phyloP scores from a whole-genome alignment of 306 rosid species.

The Arachis hypogaea region DNA sequence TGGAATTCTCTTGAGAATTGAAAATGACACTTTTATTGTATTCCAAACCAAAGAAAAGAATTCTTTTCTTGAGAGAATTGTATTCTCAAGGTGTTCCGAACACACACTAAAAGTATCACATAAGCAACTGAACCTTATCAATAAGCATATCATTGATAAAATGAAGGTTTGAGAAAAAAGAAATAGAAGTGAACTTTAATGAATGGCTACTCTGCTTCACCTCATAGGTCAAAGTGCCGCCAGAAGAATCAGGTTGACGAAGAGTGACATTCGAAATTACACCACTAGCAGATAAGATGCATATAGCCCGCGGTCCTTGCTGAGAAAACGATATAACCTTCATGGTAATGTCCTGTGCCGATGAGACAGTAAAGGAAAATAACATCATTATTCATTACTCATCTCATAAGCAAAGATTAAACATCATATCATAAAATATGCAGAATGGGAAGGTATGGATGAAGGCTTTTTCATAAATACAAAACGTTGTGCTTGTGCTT shows the following conservation, averaged over 20 bases:
- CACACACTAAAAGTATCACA: background rate
- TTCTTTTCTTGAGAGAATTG: too few species aligned
- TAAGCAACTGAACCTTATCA: background rate
- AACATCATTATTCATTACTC: constrained; percentile 32
- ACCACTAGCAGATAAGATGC: constrained; percentile 80
- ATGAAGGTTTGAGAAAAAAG: background rate
- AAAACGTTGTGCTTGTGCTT: background rate
- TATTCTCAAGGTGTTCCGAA: too few species aligned
- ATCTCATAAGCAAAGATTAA: background rate
- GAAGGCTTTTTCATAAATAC: background rate
- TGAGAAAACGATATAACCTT: constrained; percentile 75
- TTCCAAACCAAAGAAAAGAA: too few species aligned
- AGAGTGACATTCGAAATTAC: constrained; percentile 74
- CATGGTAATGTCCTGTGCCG: constrained; percentile 70
- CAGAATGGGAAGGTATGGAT: background rate
- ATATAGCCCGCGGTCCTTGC: constrained; percentile 85
- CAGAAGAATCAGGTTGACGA: constrained; percentile 81
- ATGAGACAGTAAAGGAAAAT: constrained; percentile 36
- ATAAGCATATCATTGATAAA: background rate
- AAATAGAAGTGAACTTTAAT: constrained; percentile 12
- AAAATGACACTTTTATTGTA: too few species aligned
- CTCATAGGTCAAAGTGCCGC: constrained; percentile 77
- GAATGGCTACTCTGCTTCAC: constrained; percentile 44
- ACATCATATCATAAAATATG: background rate
- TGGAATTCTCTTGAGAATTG: too few species aligned